Evolutionary conservation across 2,329 filamentous ascomycete species (phyloP).

Genomic region (Fusarium stilboides): DNA sequence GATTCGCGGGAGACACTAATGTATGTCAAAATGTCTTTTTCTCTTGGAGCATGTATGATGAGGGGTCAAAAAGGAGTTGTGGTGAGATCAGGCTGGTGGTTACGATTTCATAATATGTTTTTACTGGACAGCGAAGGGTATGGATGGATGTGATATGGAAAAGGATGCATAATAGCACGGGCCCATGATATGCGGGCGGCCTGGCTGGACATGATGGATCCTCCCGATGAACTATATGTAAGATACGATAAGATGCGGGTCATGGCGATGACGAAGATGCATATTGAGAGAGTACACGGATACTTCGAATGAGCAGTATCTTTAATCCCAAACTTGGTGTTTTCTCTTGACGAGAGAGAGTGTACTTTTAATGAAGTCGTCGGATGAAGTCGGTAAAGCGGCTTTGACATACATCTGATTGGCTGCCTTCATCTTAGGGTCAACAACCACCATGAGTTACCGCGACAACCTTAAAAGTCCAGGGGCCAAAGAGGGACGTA

Average conservation of each 20-base stretch:
- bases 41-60: background rate
- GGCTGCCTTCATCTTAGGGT: conserved; percentile 11
- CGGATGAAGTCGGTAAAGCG: conserved; percentile 29
- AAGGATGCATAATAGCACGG: conserved; percentile 35
- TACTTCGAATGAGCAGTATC: conserved; percentile 10
- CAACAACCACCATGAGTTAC: conserved; percentile 45
- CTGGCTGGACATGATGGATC: conserved; percentile 29
- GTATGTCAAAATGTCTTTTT: background rate
- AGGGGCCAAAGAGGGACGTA: conserved; percentile 30
- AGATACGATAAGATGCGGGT: conserved; percentile 34
- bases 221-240: conserved; percentile 25
- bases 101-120: background rate
- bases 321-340: background rate
- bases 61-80: too few species aligned
- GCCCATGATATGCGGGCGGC: conserved; percentile 28
- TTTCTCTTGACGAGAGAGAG: conserved; percentile 7
- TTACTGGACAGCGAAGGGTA: background rate
- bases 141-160: conserved; percentile 4
- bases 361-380: conserved; percentile 7
- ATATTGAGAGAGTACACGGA: conserved; percentile 18
- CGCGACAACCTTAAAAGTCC: conserved; percentile 35
- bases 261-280: conserved; percentile 18
- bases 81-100: background rate
- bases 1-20: background rate
- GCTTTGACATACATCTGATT: conserved; percentile 22